A percentile compares a stretch with the other conserved stretches of the same genome.
phyloP scores from a whole-genome alignment of 78 protist species.

The Salpingoeca rosetta region DNA sequence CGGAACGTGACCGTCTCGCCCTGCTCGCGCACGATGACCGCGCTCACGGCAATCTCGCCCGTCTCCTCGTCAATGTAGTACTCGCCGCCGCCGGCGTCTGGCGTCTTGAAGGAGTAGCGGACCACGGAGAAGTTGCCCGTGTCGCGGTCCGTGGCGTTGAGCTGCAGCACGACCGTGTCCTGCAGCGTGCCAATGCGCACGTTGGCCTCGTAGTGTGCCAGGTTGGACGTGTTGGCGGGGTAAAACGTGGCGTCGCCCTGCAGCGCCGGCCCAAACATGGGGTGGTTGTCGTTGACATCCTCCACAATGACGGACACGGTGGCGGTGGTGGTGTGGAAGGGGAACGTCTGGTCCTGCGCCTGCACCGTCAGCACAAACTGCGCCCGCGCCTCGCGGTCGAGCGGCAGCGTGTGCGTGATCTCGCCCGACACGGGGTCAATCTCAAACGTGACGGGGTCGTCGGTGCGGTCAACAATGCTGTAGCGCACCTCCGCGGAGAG shows the following conservation, averaged over 20 bases:
- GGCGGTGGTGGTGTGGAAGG: background rate
- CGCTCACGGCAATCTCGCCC: background rate
- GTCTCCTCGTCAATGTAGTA: background rate
- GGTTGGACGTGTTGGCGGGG: background rate
- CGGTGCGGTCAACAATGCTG: background rate
- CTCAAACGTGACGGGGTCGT: background rate
- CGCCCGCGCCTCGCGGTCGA: background rate
- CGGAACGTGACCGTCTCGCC: background rate
- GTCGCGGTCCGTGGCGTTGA: background rate
- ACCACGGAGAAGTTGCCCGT: background rate
- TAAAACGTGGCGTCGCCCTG: background rate
- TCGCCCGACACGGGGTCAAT: background rate
- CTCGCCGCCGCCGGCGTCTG: background rate
- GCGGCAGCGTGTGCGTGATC: background rate
- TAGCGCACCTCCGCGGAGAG: background rate
- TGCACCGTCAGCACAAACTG: background rate
- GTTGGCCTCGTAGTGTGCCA: background rate
- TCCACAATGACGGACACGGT: background rate
- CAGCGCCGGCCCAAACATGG: background rate
- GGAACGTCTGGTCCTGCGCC: background rate
- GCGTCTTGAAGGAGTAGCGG: background rate
- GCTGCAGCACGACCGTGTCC: background rate
- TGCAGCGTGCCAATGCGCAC: background rate
- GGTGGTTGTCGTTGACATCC: background rate
- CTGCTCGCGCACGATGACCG: background rate